A percentile compares a stretch with the other conserved stretches of the same genome.
phyloP scores from a whole-genome alignment of 169 alveolate genomes.

The Miamiensis avidus region DNA sequence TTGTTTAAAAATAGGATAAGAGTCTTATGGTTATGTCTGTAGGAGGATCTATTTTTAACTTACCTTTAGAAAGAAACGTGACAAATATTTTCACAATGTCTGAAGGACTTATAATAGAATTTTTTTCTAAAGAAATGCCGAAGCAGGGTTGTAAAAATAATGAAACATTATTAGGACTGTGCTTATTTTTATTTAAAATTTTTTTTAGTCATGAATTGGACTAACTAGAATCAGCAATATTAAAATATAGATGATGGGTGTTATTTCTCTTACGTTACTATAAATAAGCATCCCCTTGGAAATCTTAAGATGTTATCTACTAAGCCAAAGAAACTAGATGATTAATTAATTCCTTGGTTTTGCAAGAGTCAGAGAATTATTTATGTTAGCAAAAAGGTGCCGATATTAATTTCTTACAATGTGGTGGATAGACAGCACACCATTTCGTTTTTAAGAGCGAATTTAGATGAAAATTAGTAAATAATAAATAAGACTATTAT shows the following conservation, averaged over 20 bases:
- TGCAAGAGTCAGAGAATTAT: background rate
- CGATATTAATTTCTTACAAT: constrained; percentile 13
- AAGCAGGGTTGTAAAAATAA: constrained; percentile 1
- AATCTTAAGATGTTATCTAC: constrained; percentile 1
- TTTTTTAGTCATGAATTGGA: background rate
- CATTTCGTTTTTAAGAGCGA: constrained; percentile 8
- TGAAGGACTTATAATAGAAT: constrained; percentile 19
- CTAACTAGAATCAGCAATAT: background rate
- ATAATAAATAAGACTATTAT: too few relatives aligned
- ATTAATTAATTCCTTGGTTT: constrained; percentile 8
- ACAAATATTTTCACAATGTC: constrained; percentile 6
- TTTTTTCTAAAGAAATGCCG: background rate
- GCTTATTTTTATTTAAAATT: background rate
- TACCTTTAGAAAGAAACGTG: constrained; percentile 21
- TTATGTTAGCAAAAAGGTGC: constrained; percentile 15
- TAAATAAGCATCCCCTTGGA: constrained; percentile 16
- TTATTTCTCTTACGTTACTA: constrained; percentile 8
- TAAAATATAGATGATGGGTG: background rate
- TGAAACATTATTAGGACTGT: background rate
- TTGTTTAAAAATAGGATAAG: constrained; percentile 12
- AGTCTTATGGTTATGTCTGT: constrained; percentile 10
- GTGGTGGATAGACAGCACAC: constrained; percentile 3
- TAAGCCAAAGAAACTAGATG: constrained; percentile 13
- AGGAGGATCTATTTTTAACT: constrained; percentile 19
- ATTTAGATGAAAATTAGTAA: constrained; percentile 1